Percentiles rank a stretch among this genome's conserved stretches.
These are phyloP conservation scores for Geranomyces michiganensis DNA, from an alignment of 192 early-diverging fungal genomes.

Conservation along the genomic window DNA sequence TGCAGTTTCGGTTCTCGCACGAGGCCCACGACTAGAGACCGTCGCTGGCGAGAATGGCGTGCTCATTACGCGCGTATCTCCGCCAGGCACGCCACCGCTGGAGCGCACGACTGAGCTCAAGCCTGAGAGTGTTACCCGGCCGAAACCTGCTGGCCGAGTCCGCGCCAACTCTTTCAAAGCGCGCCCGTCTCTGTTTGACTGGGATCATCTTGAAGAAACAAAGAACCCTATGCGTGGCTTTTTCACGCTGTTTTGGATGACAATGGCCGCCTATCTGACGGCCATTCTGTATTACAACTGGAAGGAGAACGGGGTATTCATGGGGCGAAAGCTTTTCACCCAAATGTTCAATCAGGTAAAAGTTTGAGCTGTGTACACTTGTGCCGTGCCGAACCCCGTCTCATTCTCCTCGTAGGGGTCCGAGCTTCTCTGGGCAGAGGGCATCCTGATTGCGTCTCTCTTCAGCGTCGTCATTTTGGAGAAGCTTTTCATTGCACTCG, in stretches of 20 bases:
- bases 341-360: conserved; percentile 46
- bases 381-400: neutral
- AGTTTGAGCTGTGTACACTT: conserved; percentile 14
- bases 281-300: conserved; percentile 62
- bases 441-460: conserved; percentile 67
- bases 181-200: conserved; percentile 42
- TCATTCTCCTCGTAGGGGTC: conserved; percentile 10
- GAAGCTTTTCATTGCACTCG: conserved; percentile 53
- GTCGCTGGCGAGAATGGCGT: conserved; percentile 5
- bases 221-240: conserved; percentile 66
- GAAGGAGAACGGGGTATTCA: conserved; percentile 54
- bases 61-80: conserved; percentile 21
- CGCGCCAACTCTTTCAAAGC: conserved; percentile 38
- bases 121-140: neutral
- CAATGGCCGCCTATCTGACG: conserved; percentile 72
- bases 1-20: conserved; percentile 9
- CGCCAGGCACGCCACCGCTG: neutral
- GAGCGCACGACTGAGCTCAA: neutral
- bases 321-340: conserved; percentile 53
- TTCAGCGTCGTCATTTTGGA: conserved; percentile 43
- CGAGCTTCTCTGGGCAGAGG: conserved; percentile 73
- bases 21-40: conserved; percentile 27
- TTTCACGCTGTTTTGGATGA: conserved; percentile 82
- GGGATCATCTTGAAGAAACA: conserved; percentile 30
- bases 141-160: neutral